Conservation (phyloP, 345 rosid species). For the Carallia brachiata region DNA sequence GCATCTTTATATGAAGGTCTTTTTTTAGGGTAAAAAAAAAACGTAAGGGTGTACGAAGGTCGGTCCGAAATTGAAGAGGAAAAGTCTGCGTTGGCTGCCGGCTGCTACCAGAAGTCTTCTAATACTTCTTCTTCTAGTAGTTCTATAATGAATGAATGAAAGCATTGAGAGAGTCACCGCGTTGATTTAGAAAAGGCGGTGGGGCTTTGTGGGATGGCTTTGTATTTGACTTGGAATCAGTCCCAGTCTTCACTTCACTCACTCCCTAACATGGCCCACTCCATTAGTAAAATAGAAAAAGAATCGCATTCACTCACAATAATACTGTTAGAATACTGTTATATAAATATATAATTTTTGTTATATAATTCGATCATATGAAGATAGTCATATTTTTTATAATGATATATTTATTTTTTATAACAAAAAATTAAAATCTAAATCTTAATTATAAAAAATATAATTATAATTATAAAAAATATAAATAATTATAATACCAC, state of each 20-base stretch:
- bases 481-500: background rate
- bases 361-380: too few species aligned
- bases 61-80: background rate
- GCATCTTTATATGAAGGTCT: background rate
- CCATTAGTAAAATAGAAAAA: background rate
- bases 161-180: slow-evolving; percentile 1
- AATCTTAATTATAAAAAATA: too few species aligned
- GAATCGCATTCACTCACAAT: too few species aligned
- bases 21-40: background rate
- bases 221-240: slow-evolving; percentile 26
- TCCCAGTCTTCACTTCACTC: slow-evolving; percentile 18
- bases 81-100: slow-evolving; percentile 24
- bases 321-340: background rate
- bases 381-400: too few species aligned
- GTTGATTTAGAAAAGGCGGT: slow-evolving; percentile 1
- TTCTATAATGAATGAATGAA: too few species aligned
- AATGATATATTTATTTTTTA: too few species aligned
- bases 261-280: background rate
- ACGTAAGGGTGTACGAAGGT: slow-evolving; percentile 1
- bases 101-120: slow-evolving; percentile 1
- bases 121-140: too few species aligned
- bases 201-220: background rate
- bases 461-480: too few species aligned
- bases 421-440: too few species aligned
- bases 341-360: too few species aligned